A percentile compares a stretch with the other conserved stretches of the same genome.
Conservation (phyloP, 208 protist genomes). For the Wallacemonas sp. region DNA sequence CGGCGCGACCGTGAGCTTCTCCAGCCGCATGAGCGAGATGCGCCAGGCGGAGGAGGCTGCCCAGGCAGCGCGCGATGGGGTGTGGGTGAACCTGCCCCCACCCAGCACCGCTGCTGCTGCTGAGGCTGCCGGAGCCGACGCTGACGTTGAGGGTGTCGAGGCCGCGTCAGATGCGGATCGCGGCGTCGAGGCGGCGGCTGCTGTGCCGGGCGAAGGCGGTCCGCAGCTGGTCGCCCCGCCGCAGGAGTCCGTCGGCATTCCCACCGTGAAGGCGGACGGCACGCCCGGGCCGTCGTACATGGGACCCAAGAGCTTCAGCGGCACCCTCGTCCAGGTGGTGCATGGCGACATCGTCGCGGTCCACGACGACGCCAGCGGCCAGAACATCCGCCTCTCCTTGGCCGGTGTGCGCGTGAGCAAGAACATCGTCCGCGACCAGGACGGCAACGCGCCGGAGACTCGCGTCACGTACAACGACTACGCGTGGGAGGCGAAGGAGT, state of each 20-base stretch:
- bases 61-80: constrained; percentile 44
- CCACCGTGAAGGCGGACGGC: constrained; percentile 48
- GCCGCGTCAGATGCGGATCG: constrained; percentile 4
- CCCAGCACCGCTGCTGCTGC: neutral
- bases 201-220: neutral
- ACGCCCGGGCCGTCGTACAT: constrained; percentile 53
- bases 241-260: constrained; percentile 32
- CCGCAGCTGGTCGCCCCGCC: constrained; percentile 17
- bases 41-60: constrained; percentile 61
- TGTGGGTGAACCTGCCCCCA: constrained; percentile 70
- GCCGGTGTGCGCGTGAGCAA: constrained; percentile 81
- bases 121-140: constrained; percentile 5
- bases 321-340: constrained; percentile 76
- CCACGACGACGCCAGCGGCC: constrained; percentile 44
- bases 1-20: constrained; percentile 49
- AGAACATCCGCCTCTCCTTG: constrained; percentile 69
- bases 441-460: constrained; percentile 75
- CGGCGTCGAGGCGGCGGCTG: neutral
- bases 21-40: constrained; percentile 44
- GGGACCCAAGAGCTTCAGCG: constrained; percentile 61
- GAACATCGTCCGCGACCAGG: constrained; percentile 78
- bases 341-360: constrained; percentile 83
- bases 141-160: neutral
- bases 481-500: constrained; percentile 88
- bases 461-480: constrained; percentile 87